Percentiles rank a stretch among this genome's conserved stretches.
These are phyloP conservation scores for Termitomyces eurrhizus DNA, from an alignment of 768 basidiomycete genomes.

Conservation along the genomic window DNA sequence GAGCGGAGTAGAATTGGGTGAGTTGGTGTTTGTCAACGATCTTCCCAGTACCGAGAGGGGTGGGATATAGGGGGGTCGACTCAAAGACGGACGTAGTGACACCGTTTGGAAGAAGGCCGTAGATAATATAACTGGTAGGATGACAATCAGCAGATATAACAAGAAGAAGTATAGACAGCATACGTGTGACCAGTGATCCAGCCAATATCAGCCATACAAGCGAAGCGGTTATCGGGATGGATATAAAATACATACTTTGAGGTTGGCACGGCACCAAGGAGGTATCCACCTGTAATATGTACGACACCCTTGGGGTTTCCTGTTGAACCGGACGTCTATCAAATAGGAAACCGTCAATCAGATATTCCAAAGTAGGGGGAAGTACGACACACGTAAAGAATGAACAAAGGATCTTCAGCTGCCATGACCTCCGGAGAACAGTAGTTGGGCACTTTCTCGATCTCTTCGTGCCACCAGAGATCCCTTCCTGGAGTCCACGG, in stretches of 20 bases:
- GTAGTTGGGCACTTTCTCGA: slow-evolving; percentile 42
- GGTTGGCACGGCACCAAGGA: slow-evolving; percentile 87
- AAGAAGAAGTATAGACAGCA: slow-evolving; percentile 11
- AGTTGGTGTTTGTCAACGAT: slow-evolving; percentile 88
- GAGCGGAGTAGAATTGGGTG: slow-evolving; percentile 95
- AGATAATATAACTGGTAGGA: slow-evolving; percentile 23
- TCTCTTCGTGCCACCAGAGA: slow-evolving; percentile 96
- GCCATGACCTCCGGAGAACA: too few species aligned
- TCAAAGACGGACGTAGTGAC: slow-evolving; percentile 85
- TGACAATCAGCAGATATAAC: slow-evolving; percentile 1
- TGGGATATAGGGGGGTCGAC: slow-evolving; percentile 93
- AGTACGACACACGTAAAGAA: slow-evolving; percentile 82
- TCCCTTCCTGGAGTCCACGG: slow-evolving; percentile 83
- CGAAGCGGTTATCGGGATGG: too few species aligned
- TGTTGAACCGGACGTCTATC: slow-evolving; percentile 87
- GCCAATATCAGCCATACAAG: too few species aligned
- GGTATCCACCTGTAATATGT: slow-evolving; percentile 84
- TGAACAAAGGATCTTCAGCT: slow-evolving; percentile 32
- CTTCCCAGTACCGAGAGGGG: slow-evolving; percentile 98
- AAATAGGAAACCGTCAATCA: slow-evolving; percentile 6
- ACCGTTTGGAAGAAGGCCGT: too few species aligned
- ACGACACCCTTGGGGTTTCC: slow-evolving; percentile 98
- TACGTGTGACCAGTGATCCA: slow-evolving; percentile 82
- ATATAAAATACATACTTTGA: slow-evolving; percentile 13
- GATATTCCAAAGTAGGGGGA: slow-evolving; percentile 1